Evolutionary conservation across 192 early-diverging fungal species (phyloP).

Genomic region (Allomyces arbusculus): DNA sequence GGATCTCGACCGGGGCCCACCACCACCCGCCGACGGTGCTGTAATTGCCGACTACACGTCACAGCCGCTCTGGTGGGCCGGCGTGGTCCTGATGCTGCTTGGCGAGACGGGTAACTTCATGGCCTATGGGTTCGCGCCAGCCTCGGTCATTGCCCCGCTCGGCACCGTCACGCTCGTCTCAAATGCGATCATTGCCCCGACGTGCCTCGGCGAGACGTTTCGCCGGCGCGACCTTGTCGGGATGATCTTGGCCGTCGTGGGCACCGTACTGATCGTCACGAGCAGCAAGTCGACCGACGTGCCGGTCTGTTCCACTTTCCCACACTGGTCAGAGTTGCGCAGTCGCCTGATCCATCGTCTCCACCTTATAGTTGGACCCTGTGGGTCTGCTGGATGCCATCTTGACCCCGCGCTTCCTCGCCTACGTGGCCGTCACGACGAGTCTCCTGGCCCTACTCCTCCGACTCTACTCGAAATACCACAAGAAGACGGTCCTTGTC

Average conservation of each 20-base stretch:
- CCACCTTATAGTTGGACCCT: constrained; percentile 8
- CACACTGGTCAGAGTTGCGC: neutral
- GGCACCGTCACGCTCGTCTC: constrained; percentile 50
- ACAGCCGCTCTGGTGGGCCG: constrained; percentile 45
- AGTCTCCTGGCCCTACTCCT: constrained; percentile 13
- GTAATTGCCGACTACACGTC: constrained; percentile 17
- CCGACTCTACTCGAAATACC: constrained; percentile 22
- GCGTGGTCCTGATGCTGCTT: constrained; percentile 40
- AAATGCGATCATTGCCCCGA: constrained; percentile 48
- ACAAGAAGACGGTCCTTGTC: constrained; percentile 30
- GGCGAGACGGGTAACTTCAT: constrained; percentile 32
- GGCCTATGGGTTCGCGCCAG: constrained; percentile 56
- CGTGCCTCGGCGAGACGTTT: constrained; percentile 41
- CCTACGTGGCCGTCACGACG: constrained; percentile 28
- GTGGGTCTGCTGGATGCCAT: constrained; percentile 26
- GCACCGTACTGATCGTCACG: constrained; percentile 38
- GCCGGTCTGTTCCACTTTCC: constrained; percentile 12
- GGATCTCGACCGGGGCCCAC: constrained; percentile 5
- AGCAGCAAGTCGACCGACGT: constrained; percentile 34
- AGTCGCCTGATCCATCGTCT: neutral
- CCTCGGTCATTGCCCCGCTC: constrained; percentile 48
- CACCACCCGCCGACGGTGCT: neutral
- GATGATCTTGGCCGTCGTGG: constrained; percentile 35
- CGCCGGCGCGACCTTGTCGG: constrained; percentile 36
- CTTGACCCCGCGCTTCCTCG: constrained; percentile 22